Evolutionary conservation across 192 early-diverging fungal genomes (phyloP).

Genomic region (Hyaloraphidium curvatum): DNA sequence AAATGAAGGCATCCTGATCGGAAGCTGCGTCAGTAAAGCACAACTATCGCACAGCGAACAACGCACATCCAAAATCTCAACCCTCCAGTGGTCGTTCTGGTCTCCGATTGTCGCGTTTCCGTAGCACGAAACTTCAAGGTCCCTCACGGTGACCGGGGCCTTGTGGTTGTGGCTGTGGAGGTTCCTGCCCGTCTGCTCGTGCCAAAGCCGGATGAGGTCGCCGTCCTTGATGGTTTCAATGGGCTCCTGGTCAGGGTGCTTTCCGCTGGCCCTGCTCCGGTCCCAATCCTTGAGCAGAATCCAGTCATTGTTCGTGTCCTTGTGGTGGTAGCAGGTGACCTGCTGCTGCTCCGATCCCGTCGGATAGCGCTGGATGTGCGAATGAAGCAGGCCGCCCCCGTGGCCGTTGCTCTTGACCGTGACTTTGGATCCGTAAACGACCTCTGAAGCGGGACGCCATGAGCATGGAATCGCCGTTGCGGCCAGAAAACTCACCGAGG

Average conservation of each 20-base stretch:
- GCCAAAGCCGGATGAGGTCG: conserved; percentile 62
- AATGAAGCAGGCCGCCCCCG: conserved; percentile 84
- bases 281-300: conserved; percentile 38
- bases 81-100: conserved; percentile 73
- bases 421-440: conserved; percentile 80
- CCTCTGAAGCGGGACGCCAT: conserved; percentile 26
- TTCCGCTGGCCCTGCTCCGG: conserved; percentile 5
- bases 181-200: conserved; percentile 46
- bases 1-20: background rate
- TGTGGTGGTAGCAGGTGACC: conserved; percentile 83
- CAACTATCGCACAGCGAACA: no score
- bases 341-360: conserved; percentile 88
- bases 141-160: conserved; percentile 48
- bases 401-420: conserved; percentile 62
- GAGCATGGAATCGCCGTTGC: background rate
- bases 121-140: conserved; percentile 83
- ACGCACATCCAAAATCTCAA: conserved; percentile 55
- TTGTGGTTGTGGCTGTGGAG: conserved; percentile 68
- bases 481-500: conserved; percentile 26
- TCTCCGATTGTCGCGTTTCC: conserved; percentile 56
- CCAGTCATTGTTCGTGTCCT: conserved; percentile 90
- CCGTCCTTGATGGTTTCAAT: conserved; percentile 52
- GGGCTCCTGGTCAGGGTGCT: background rate
- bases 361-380: conserved; percentile 72
- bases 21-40: no score